phyloP scores from a whole-genome alignment of 2,329 filamentous ascomycete species.

The Tricladium varicosporioides region DNA sequence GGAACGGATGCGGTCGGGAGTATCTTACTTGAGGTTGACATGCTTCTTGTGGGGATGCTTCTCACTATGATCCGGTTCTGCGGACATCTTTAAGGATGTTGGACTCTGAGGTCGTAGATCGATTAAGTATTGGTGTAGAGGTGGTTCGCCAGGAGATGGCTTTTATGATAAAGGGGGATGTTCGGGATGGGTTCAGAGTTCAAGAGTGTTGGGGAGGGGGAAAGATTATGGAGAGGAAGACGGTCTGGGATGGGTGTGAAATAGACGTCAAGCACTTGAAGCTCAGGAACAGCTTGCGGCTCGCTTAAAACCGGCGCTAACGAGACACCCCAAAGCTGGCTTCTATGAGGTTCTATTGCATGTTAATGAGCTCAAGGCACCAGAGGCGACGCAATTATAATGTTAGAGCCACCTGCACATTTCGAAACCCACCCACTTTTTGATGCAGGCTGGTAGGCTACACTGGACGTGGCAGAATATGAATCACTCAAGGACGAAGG shows the following conservation, averaged over 20 bases:
- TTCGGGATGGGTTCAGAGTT: conserved; percentile 10
- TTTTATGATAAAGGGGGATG: conserved; percentile 1
- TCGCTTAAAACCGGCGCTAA: not conserved
- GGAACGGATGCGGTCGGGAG: not conserved
- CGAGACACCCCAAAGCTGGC: not conserved
- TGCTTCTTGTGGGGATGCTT: conserved; percentile 63
- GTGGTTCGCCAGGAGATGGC: conserved; percentile 11
- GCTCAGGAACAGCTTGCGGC: conserved; percentile 15
- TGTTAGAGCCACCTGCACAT: not conserved
- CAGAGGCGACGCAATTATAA: not conserved
- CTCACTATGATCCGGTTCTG: conserved; percentile 60
- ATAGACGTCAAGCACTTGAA: conserved; percentile 4
- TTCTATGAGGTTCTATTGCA: conserved; percentile 1
- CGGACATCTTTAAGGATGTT: conserved; percentile 59
- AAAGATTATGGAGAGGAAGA: conserved; percentile 5
- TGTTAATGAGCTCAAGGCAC: not conserved
- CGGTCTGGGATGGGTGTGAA: conserved; percentile 14
- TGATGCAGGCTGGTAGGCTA: not conserved
- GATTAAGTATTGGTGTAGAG: no score
- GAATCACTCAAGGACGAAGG: not conserved
- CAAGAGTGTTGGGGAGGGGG: not conserved
- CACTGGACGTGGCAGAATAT: not conserved
- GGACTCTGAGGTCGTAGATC: conserved; percentile 5
- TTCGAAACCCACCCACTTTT: not conserved
- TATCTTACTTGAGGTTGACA: conserved; percentile 75